Evolutionary conservation across 176 grass and related monocot genomes (phyloP), one percentile per base, ranked within the genome.

Genomic region (Dactylis glomerata): DNA sequence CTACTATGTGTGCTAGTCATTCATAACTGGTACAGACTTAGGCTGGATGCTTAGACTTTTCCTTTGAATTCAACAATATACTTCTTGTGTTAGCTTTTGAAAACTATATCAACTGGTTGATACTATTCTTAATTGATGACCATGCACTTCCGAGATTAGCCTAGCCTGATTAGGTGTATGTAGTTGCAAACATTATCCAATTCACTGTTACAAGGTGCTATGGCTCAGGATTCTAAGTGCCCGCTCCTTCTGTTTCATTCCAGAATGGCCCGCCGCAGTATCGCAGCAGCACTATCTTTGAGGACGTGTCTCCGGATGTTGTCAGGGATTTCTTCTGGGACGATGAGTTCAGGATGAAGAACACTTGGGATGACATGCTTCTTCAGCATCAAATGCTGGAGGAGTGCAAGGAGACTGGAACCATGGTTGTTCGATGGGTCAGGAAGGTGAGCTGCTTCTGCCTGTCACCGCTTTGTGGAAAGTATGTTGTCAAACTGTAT

Each of bases 271-370:
- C 92, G 0, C 87, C 91, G 4, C 97, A 99, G 46, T 99, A 89
- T 61, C 86, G 93, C 41, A 99, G 88, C 64, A 99, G 97, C 69
- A 91, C 93, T 2, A 72, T 99, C 62, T 96, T 96, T 23, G 97
- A 99, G 68, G 93, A 99, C 63, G 78, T 93, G 0, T 89, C 86
- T 0, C 88, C 97, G 16, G 97, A 96, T 47, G 82, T 89, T 11
- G 88, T 99, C 3, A 86, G 90, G 79, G 97, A 96, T 81, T 96
- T 99, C 90, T 99, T 99, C 83, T 94, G 97, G 97, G 97, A 99
- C 4, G 97, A 99, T 16, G 93, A 99, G 26, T 99, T 99, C 82
- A 86, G 97, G 77, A 88, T 73, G 6, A 94, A 86, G 37, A 99
- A 94, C 84, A 71, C 70, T 1, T 99, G 92, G 91, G 97, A 99